phyloP scores from a whole-genome alignment of 2,329 filamentous ascomycete genomes.

The Sclerotinia borealis region DNA sequence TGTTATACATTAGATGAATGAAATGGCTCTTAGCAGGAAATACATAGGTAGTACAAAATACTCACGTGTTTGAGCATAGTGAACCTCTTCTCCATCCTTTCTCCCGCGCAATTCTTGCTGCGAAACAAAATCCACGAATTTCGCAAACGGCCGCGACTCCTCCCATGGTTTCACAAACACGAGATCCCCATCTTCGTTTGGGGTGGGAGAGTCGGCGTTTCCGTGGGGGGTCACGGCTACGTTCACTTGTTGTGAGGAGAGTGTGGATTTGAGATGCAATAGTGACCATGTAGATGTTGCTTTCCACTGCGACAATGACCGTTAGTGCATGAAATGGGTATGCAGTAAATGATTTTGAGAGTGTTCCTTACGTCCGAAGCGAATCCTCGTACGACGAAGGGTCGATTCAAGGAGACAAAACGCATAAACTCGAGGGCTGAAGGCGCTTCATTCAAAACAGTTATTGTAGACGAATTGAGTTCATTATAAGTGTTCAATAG shows the following conservation, averaged over 20 bases:
- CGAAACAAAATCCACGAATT: constrained; percentile 57
- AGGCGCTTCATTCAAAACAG: constrained; percentile 58
- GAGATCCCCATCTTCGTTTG: constrained; percentile 29
- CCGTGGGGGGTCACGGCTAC: constrained; percentile 24
- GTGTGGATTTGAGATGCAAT: constrained; percentile 10
- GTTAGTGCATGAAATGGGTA: background rate
- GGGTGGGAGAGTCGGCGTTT: constrained; percentile 49
- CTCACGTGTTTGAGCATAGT: constrained; percentile 71
- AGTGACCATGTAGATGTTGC: constrained; percentile 11
- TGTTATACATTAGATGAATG: constrained; percentile 1
- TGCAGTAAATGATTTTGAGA: background rate
- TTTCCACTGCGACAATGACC: background rate
- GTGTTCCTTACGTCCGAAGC: constrained; percentile 37
- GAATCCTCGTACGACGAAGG: constrained; percentile 63
- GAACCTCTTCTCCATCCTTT: constrained; percentile 41
- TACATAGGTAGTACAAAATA: constrained; percentile 13
- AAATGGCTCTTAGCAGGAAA: background rate
- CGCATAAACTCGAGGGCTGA: constrained; percentile 76
- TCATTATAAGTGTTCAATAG: constrained; percentile 68
- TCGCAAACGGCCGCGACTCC: constrained; percentile 53
- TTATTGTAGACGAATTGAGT: constrained; percentile 55
- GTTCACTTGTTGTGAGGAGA: constrained; percentile 8
- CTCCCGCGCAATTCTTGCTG: constrained; percentile 43
- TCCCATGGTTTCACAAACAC: constrained; percentile 71
- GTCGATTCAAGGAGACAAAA: constrained; percentile 66